These are phyloP conservation scores for Aspergillus versicolor DNA, from an alignment of 2,329 filamentous ascomycete genomes.

Conservation along the genomic window DNA sequence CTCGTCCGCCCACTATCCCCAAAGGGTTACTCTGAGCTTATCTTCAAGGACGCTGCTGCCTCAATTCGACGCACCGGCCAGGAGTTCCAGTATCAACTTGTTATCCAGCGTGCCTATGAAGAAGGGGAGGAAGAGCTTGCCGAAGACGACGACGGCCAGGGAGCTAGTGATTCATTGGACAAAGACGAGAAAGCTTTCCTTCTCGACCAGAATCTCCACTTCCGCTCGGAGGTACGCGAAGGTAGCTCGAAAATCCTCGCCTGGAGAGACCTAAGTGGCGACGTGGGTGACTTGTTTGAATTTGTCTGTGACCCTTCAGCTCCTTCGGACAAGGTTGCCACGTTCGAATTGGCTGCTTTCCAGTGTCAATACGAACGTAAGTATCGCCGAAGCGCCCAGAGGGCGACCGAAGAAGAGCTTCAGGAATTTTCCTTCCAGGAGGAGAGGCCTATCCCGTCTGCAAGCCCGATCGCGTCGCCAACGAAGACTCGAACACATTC, in stretches of 20 bases:
- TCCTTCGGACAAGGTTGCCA: conserved; percentile 67
- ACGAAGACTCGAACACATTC: conserved; percentile 34
- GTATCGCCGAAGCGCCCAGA: conserved; percentile 75
- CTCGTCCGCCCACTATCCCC: conserved; percentile 92
- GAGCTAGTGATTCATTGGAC: conserved; percentile 74
- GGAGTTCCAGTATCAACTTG: conserved; percentile 95
- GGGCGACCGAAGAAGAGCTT: conserved; percentile 78
- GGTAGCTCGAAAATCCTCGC: conserved; percentile 83
- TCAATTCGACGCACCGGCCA: conserved; percentile 90
- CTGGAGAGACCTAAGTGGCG: conserved; percentile 92
- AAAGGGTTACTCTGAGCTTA: conserved; percentile 97
- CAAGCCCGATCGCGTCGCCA: conserved; percentile 57
- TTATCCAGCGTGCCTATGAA: conserved; percentile 93
- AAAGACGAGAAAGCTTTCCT: conserved; percentile 97
- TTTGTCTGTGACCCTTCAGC: conserved; percentile 86
- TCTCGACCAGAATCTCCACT: conserved; percentile 86
- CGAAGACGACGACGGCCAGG: conserved; percentile 85
- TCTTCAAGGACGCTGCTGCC: conserved; percentile 95
- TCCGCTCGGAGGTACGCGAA: conserved; percentile 78
- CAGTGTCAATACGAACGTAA: conserved; percentile 99
- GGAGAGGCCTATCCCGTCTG: conserved; percentile 60
- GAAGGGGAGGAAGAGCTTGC: conserved; percentile 94
- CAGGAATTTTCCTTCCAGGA: conserved; percentile 75
- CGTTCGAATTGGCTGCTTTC: conserved; percentile 78
- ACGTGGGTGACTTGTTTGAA: conserved; percentile 93